Conservation (phyloP, 108 stramenopile genomes). For the Skeletonema menzelii region DNA sequence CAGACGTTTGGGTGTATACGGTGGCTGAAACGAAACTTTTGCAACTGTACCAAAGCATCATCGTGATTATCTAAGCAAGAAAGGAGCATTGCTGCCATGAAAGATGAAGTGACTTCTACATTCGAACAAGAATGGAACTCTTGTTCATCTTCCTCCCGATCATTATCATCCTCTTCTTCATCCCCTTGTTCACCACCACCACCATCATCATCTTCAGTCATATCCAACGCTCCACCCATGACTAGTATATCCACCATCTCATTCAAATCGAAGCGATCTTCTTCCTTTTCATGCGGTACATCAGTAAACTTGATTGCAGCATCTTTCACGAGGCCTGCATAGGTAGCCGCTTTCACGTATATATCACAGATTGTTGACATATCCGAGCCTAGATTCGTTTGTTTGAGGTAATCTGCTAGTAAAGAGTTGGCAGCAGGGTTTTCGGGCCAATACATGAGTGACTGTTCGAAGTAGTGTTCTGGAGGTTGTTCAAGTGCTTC, state of each 20-base stretch:
- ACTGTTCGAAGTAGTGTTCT: background rate
- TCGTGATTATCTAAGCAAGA: constrained; percentile 66
- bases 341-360: constrained; percentile 52
- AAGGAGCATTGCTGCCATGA: constrained; percentile 77
- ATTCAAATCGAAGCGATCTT: constrained; percentile 41
- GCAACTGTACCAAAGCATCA: constrained; percentile 52
- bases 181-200: constrained; percentile 48
- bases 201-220: constrained; percentile 52
- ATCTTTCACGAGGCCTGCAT: constrained; percentile 33
- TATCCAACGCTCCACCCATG: constrained; percentile 67
- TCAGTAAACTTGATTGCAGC: constrained; percentile 27
- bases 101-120: constrained; percentile 75
- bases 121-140: constrained; percentile 56
- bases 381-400: background rate
- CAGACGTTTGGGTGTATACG: constrained; percentile 87
- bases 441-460: constrained; percentile 11
- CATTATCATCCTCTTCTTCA: constrained; percentile 29
- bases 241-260: constrained; percentile 84
- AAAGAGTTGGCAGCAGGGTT: constrained; percentile 22
- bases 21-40: constrained; percentile 70
- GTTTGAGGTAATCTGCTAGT: constrained; percentile 15
- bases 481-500: constrained; percentile 23
- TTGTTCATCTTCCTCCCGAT: background rate
- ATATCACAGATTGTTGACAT: constrained; percentile 24
- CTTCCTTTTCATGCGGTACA: constrained; percentile 16